These are phyloP conservation scores for Isoetes taiwanensis DNA, from an alignment of 75 land plant species.

Conservation along the genomic window DNA sequence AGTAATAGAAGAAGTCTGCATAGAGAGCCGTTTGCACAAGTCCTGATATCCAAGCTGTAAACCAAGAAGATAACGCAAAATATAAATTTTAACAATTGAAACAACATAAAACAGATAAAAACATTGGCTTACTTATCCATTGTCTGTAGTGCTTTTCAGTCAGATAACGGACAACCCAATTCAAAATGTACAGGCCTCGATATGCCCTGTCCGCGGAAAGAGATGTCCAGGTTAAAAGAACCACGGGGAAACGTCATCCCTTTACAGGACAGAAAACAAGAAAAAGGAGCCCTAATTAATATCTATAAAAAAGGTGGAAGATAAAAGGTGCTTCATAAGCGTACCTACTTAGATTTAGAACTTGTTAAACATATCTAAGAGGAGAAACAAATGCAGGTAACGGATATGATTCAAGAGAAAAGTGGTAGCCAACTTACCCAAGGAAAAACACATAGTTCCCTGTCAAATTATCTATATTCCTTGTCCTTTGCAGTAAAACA, in stretches of 20 bases:
- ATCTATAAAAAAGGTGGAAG: no score
- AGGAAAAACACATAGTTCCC: constrained; percentile 76
- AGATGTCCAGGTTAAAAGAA: no score
- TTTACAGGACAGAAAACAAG: no score
- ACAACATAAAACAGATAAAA: no score
- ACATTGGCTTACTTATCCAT: constrained; percentile 54
- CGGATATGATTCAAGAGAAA: no score
- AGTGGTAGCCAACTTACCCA: constrained; percentile 48
- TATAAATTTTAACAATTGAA: background rate
- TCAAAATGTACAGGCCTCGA: constrained; percentile 50
- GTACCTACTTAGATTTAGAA: no score
- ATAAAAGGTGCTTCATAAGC: no score
- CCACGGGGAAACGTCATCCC: no score
- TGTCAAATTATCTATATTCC: constrained; percentile 71
- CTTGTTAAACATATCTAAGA: no score
- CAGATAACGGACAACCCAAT: constrained; percentile 76
- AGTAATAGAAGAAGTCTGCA: constrained; percentile 91
- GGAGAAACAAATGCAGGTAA: no score
- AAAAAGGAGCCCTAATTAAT: no score
- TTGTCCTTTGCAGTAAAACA: constrained; percentile 59
- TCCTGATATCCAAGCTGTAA: constrained; percentile 57
- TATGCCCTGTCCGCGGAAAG: no score
- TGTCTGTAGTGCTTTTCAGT: constrained; percentile 53
- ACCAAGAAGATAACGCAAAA: background rate
- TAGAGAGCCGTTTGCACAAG: constrained; percentile 79